Evolutionary conservation across 2,329 filamentous ascomycete species (phyloP), one percentile per base, ranked within the genome.

Genomic region (Neonectria magnoliae): DNA sequence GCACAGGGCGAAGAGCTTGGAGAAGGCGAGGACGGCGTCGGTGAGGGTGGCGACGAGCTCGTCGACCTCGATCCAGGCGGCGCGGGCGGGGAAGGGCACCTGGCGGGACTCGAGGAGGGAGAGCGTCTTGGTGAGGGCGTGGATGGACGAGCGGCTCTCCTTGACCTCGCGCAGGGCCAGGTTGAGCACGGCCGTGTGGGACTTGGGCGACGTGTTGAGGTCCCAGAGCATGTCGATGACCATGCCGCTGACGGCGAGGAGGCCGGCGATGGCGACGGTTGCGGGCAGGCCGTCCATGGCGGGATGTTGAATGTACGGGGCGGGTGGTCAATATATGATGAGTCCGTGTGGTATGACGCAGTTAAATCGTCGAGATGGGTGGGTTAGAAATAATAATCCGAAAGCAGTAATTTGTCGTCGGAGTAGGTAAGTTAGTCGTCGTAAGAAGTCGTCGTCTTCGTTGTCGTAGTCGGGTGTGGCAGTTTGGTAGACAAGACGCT

Each of bases 61-160:
- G 53, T 80, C 77, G 45, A 75, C 72, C 22, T 68, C 71, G 66
- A 80, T 79, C 78, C 78, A 80, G 22, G 71, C 66, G 20, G 71
- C 73, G 41, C 78, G 77, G n/a, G 76, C 75, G 33, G 78, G 78
- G 27, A 77, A 77, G 14, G 77, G 77, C 38, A 79, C 69, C 60
- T 73, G 71, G 31, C 66, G 75, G 41, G 76, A 73, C 64, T 79
- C 76, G 60, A 79, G 70, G 20, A 77, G 71, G 22, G 62, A 69
- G 48, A 80, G 73, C 5, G 76, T 77, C 67, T 80, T 80, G 70
- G 75, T 76, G 41, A 80, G 71, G 42, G 79, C 72, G 67, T 79
- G 76, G 18, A 79, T 71, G 1, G 78, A 78, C 11, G 78, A 80
- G 36, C 78, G 77, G 41, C 77, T 78, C 64, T 80, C 78, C 54